Evolutionary conservation across 1,139 yeast genomes (phyloP).

Genomic region (Saccharomyces uvarum): DNA sequence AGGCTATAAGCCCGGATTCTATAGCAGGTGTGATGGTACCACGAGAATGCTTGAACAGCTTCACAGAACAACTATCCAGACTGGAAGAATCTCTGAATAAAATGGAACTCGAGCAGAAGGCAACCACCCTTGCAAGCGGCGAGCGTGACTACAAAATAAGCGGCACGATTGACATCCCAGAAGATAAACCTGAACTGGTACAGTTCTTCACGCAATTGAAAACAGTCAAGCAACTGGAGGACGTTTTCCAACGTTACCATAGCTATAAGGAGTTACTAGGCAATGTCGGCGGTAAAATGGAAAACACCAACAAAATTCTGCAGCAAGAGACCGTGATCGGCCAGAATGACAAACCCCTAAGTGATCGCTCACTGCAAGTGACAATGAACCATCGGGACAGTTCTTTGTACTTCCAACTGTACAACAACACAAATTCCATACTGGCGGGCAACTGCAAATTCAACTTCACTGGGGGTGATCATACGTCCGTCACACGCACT

Average conservation of each 20-base stretch:
- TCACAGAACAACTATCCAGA: not conserved
- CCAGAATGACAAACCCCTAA: not conserved
- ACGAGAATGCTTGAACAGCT: not conserved
- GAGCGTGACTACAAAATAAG: not conserved
- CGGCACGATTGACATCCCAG: not conserved
- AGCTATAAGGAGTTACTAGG: conserved; percentile 7
- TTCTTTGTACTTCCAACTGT: conserved; percentile 13
- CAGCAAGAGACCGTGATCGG: not conserved
- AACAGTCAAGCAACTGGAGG: not conserved
- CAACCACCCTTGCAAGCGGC: not conserved
- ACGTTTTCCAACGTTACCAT: not conserved
- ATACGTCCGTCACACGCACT: not conserved
- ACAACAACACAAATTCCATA: conserved; percentile 10
- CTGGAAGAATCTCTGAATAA: not conserved
- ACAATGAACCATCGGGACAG: conserved; percentile 8
- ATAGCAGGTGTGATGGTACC: not conserved
- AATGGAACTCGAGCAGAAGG: not conserved
- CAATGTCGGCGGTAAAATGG: not conserved
- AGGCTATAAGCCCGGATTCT: not conserved
- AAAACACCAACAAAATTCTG: not conserved
- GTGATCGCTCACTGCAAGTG: not conserved
- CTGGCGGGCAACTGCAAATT: conserved; percentile 14
- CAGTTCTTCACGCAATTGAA: not conserved
- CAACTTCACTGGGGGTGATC: conserved; percentile 9
- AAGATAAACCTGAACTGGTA: not conserved